Evolutionary conservation across 2,329 filamentous ascomycete genomes (phyloP), one percentile per base, ranked within the genome.

Genomic region (Exophiala viscosa): DNA sequence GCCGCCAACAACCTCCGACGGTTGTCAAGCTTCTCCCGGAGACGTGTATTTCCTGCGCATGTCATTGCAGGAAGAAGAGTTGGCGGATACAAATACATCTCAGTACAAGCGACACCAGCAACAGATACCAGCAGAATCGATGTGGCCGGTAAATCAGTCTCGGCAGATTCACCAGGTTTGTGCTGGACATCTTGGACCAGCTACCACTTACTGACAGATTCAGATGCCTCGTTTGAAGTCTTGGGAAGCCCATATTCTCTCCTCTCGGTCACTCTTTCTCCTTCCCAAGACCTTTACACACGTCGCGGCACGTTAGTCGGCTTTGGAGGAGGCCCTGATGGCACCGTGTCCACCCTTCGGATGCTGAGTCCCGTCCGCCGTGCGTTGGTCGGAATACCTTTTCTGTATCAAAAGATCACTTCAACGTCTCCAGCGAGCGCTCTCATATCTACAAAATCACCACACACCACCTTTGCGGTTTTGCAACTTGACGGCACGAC

Each of bases 151-250:
- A 67, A 66, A 53, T 69, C 70, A n/a, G 61, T 69, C 39, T 70
- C 68, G 40, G 71, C 69, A 40, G 64, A 71, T 45, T 73, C 71
- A 44, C 68, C 71, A 42, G 73, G 73, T 74, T 64, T 50, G 65
- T 60, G 18, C 39, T 5, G 28, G 10, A n/a, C 31, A 20, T 32
- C 15, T 36, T 18, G n/a, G 3, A 28, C 2, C 20, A 13, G 15
- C 6, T 38, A 7, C 11, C 31, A 38, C 17, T 23, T 38, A 34
- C 54, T 59, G 39, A 59, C 46, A 18, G 10, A 10, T 40, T 15
- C 62, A 96, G 93, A 97, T 80, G 93, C 93, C 49, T 85, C 85
- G 52, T 99, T 99, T 70, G 90, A 97, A 71, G 90, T 97, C 43
- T 77, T 99, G 60, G 93, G 93, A 57, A 83, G 88, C 18, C 90